Conservation (phyloP, 169 alveolate genomes). For the Pseudocohnilembus persalinus region DNA sequence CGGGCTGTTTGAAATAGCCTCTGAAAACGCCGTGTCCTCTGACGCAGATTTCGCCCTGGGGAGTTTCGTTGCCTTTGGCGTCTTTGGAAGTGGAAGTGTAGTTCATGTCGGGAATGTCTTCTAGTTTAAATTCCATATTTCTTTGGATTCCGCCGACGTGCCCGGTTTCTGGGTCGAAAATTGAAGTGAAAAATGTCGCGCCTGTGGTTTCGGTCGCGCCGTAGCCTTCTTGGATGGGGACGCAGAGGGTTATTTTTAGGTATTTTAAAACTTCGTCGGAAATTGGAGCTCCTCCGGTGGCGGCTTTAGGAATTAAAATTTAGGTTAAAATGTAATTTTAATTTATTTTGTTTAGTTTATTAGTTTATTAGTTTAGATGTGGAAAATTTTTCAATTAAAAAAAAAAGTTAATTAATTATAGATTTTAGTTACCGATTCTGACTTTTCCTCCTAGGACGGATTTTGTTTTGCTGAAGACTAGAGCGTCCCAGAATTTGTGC, state of each 20-base stretch:
- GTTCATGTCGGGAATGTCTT: constrained; percentile 79
- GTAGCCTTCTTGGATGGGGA: constrained; percentile 72
- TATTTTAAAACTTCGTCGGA: constrained; percentile 59
- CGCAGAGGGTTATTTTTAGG: constrained; percentile 54
- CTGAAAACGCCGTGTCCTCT: constrained; percentile 79
- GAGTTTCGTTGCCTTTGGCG: constrained; percentile 55
- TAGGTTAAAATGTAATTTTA: constrained; percentile 33
- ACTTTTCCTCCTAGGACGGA: constrained; percentile 16
- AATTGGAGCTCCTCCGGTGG: constrained; percentile 82
- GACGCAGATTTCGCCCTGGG: constrained; percentile 85
- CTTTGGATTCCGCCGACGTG: constrained; percentile 75
- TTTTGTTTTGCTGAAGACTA: constrained; percentile 17
- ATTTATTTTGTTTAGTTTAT: neutral
- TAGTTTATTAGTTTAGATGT: too few species aligned
- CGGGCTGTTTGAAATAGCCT: constrained; percentile 78
- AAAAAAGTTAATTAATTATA: too few species aligned
- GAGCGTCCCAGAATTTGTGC: constrained; percentile 55
- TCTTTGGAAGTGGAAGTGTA: constrained; percentile 47
- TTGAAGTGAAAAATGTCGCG: constrained; percentile 53
- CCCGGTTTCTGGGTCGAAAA: constrained; percentile 51
- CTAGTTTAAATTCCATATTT: constrained; percentile 61
- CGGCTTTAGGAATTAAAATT: constrained; percentile 62
- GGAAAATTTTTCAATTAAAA: too few species aligned
- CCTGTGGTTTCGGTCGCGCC: constrained; percentile 78
- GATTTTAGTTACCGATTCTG: neutral